Evolutionary conservation across 2,329 filamentous ascomycete genomes (phyloP), one percentile per base, ranked within the genome.

Genomic region (Penicillium sp.): DNA sequence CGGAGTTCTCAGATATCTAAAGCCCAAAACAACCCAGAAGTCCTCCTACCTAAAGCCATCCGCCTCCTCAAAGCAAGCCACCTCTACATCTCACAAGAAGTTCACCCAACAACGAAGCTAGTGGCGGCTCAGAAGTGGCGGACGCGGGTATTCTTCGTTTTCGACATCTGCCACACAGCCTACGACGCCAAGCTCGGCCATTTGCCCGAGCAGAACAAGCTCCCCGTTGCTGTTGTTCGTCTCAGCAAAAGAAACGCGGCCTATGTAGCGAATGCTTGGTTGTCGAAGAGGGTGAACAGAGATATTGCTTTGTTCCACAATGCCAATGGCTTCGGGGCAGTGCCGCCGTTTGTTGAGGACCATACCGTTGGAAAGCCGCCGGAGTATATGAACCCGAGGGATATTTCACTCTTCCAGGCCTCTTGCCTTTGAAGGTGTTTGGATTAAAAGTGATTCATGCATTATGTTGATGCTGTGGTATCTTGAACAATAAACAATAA

Each of bases 231-330:
- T 16, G 61, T 67, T 36, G 53, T 64, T 14, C 62, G 64, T 43
- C 60, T 68, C 33, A 64, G 65, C 53, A 64, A 61, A 50, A 65
- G 58, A 28, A 60, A 55, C 19, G 55, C 59, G 6, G 63, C 62
- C 2, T 67, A 68, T 50, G 35, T 37, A 12, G 66, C 66, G 7
- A 66, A 60, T 17, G 35, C 58, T 19, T 60, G 59, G 50, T 33
- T 64, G 16, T 59, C 60, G n/a, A 65, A 56, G 49, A 56, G 61
- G 38, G 60, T 67, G 11, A 68, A 68, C 37, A 51, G 60, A 25
- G 64, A 67, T 53, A 56, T 67, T 16, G 61, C 59, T 22, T 59
- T 64, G 42, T 51, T 64, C 33, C 64, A 67, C 43, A 67, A 68
- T 45, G 56, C 53, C 40, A 65, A 67, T 38, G 63, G 66, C 1